phyloP scores from a whole-genome alignment of 2,329 filamentous ascomycete species.

The Penicillium sp. region DNA sequence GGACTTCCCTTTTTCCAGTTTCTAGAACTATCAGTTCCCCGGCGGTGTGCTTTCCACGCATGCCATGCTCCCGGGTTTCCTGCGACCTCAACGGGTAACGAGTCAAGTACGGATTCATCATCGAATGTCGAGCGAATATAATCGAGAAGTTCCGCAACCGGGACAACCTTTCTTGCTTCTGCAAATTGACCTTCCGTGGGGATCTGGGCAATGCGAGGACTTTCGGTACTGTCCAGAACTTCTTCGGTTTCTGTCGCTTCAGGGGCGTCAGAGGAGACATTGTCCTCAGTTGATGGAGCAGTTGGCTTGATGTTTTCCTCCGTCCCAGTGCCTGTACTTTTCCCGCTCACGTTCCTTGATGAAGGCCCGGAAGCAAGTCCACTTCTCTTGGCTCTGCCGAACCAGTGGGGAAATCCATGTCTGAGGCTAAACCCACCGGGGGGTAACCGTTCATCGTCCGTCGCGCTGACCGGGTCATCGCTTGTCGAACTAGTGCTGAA shows the following conservation, averaged over 20 bases:
- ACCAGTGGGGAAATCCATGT: conserved; percentile 91
- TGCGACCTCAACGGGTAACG: conserved; percentile 74
- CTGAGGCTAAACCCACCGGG: conserved; percentile 88
- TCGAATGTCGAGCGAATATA: conserved; percentile 85
- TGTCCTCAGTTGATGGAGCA: background rate
- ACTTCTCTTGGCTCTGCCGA: conserved; percentile 59
- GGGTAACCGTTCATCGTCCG: conserved; percentile 77
- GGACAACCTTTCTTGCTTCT: conserved; percentile 44
- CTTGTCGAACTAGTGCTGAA: conserved; percentile 79
- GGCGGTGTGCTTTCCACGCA: conserved; percentile 78
- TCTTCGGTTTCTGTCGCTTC: background rate
- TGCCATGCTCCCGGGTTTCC: conserved; percentile 93
- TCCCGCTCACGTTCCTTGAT: conserved; percentile 47
- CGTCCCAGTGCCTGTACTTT: conserved; percentile 24
- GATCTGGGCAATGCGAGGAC: conserved; percentile 5
- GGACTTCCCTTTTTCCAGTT: conserved; percentile 47
- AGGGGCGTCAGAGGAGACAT: background rate
- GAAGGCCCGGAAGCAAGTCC: conserved; percentile 33
- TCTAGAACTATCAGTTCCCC: conserved; percentile 28
- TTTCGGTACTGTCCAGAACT: background rate
- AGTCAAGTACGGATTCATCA: conserved; percentile 73
- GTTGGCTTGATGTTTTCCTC: background rate
- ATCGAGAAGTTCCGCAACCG: conserved; percentile 68
- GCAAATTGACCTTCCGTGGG: conserved; percentile 18
- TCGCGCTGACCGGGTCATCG: conserved; percentile 76